These are phyloP conservation scores for Penicillium steckii DNA, from an alignment of 495 filamentous ascomycete genomes.

Conservation along the genomic window DNA sequence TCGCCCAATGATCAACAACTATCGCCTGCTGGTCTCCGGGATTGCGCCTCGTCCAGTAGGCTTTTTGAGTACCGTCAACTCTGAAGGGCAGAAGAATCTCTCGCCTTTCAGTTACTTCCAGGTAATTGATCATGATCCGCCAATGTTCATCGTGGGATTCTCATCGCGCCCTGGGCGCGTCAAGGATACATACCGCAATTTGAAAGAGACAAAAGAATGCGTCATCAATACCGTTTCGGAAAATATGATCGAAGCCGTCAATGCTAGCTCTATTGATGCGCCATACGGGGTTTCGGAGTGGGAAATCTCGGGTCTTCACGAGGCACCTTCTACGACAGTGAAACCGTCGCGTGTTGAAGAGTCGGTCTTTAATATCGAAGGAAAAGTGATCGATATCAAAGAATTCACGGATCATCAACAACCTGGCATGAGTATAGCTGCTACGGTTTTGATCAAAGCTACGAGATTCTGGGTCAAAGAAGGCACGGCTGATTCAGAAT, in stretches of 20 bases:
- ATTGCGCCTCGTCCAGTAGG: slow-evolving; percentile 77
- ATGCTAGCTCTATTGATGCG: slow-evolving; percentile 68
- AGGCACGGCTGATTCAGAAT: slow-evolving; percentile 72
- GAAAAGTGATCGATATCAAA: slow-evolving; percentile 63
- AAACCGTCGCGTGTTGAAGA: slow-evolving; percentile 66
- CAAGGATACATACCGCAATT: slow-evolving; percentile 74
- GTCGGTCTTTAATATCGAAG: slow-evolving; percentile 77
- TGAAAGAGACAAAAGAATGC: slow-evolving; percentile 64
- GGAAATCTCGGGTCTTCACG: slow-evolving; percentile 70
- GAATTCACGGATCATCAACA: slow-evolving; percentile 65
- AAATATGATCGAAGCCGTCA: slow-evolving; percentile 81
- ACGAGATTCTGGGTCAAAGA: slow-evolving; percentile 80
- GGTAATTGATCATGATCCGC: slow-evolving; percentile 80
- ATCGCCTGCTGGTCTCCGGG: slow-evolving; percentile 82
- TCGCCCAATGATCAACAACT: slow-evolving; percentile 68
- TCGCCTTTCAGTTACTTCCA: slow-evolving; percentile 82
- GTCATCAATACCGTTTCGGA: slow-evolving; percentile 82
- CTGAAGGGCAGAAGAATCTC: slow-evolving; percentile 63
- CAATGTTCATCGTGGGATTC: slow-evolving; percentile 78
- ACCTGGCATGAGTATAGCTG: slow-evolving; percentile 65
- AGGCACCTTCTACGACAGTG: slow-evolving; percentile 57
- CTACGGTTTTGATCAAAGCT: slow-evolving; percentile 76
- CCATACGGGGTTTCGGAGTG: slow-evolving; percentile 78
- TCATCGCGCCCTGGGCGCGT: slow-evolving; percentile 47
- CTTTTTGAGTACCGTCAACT: slow-evolving; percentile 53